A percentile compares a stretch with the other conserved stretches of the same genome.
Evolutionary conservation across 345 rosid genomes (phyloP).

Genomic region (Citrus reticulata): DNA sequence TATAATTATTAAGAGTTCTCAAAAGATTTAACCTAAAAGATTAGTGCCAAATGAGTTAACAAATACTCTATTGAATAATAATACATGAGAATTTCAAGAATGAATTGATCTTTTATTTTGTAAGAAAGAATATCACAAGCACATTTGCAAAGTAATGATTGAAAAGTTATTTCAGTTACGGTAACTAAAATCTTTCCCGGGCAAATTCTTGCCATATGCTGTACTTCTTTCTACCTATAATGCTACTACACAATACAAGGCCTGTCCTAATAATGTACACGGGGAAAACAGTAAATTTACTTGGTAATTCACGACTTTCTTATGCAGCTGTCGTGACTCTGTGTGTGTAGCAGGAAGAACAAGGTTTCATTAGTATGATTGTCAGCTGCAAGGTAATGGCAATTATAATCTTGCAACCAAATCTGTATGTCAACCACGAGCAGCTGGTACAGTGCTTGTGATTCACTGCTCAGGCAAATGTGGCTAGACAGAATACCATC

Average conservation of each 20-base stretch:
- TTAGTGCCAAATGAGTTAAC: no score
- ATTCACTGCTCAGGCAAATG: background rate
- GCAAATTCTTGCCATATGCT: background rate
- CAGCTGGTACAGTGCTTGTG: background rate
- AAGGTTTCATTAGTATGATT: background rate
- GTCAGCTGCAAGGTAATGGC: background rate
- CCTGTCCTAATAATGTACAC: constrained; percentile 1
- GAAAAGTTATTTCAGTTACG: background rate
- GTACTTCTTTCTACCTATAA: background rate
- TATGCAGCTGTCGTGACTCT: background rate
- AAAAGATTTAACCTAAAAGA: no score
- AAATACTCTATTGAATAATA: no score
- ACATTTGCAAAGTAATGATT: background rate
- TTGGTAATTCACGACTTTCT: background rate
- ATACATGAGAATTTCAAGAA: background rate
- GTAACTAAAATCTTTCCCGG: background rate
- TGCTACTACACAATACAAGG: background rate
- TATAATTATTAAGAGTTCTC: no score
- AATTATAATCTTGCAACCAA: background rate
- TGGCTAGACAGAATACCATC: background rate
- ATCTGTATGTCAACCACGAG: background rate
- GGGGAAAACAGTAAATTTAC: background rate
- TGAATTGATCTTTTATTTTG: background rate
- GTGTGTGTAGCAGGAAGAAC: background rate
- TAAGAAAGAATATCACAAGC: background rate